Base-by-base conservation (phyloP, 2,329 filamentous ascomycete species). In the Fusarium pininemorale region DNA sequence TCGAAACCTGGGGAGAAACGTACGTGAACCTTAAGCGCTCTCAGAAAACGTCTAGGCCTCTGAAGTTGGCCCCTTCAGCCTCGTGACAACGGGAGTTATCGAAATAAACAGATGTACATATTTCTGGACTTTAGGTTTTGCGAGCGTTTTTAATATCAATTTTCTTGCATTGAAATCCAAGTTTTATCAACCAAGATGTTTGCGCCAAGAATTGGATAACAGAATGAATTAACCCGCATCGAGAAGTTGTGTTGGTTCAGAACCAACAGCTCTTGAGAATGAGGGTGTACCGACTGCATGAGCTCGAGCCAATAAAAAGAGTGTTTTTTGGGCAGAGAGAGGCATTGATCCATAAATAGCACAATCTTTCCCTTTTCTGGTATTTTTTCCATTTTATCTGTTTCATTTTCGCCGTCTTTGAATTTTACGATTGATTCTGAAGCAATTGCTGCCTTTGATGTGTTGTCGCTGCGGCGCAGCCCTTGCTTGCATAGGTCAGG, bases 121-220 rank as follows among this genome's bases (percentile, higher is more conserved):
- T 41, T 10, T n/a, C 24, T n/a, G 24, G 6, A 1, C 0, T 2
- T 8, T 26, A 3, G 9, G n/a, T 6, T 3, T 20, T 22, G 13
- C 2, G 13, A 37, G 18, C 9, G 6, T 15, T 6, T 26, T 11
- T 1, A 7, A 24, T 26, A 1, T 6, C 32, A 20, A 22, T 7
- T 22, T 51, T 35, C 0, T 20, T 5, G n/a, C 8, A 26, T 22
- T 6, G 2, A 26, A 53, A 26, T 16, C 5, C 6, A 24, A 8
- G 16, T 53, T 53, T 53, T 53, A 18, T 53, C 32, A 4, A 6
- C 3, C 1, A 5, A 53, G 18, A 53, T 26, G 1, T 22, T 37
- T 15, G 9, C 6, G 8, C n/a, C 13, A 20, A 37, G 32, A 22
- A 37, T 35, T 37, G 32, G 1, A 15, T 11, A 1, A 6, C 3